These are phyloP conservation scores for Irpex sp. DNA, from an alignment of 1,284 basidiomycete species.

Conservation along the genomic window DNA sequence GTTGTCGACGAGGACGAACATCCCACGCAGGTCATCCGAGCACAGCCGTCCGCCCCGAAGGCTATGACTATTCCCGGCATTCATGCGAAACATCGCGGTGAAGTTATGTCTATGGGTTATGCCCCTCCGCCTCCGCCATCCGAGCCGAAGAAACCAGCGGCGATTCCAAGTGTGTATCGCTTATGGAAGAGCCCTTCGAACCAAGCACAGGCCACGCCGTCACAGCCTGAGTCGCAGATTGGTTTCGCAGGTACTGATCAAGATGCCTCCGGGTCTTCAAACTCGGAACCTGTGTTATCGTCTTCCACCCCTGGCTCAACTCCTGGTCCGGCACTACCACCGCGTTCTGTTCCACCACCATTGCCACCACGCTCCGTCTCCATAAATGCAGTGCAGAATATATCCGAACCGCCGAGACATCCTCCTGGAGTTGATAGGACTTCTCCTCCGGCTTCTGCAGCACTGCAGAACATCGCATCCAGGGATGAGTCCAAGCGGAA, in stretches of 20 bases:
- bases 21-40: constrained; percentile 51
- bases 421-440: constrained; percentile 16
- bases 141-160: constrained; percentile 42
- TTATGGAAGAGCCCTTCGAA: constrained; percentile 56
- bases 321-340: constrained; percentile 13
- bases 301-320: constrained; percentile 12
- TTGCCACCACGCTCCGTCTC: constrained; percentile 52
- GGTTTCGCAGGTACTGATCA: constrained; percentile 25
- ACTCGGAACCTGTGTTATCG: constrained; percentile 18
- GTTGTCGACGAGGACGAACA: constrained; percentile 25
- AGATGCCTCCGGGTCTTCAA: constrained; percentile 23
- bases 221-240: constrained; percentile 20
- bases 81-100: constrained; percentile 72
- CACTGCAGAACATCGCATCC: constrained; percentile 50
- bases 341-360: constrained; percentile 46
- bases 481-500: constrained; percentile 37
- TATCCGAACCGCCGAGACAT: constrained; percentile 24
- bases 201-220: constrained; percentile 21
- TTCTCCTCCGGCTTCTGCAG: constrained; percentile 44
- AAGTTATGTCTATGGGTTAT: constrained; percentile 77
- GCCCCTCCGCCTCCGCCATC: constrained; percentile 46
- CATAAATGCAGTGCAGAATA: constrained; percentile 21
- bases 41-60: constrained; percentile 65
- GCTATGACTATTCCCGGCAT: constrained; percentile 81
- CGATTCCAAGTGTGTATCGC: constrained; percentile 66